These are phyloP conservation scores for Rosellinia necatrix DNA, from an alignment of 2,329 filamentous ascomycete species.

Conservation along the genomic window DNA sequence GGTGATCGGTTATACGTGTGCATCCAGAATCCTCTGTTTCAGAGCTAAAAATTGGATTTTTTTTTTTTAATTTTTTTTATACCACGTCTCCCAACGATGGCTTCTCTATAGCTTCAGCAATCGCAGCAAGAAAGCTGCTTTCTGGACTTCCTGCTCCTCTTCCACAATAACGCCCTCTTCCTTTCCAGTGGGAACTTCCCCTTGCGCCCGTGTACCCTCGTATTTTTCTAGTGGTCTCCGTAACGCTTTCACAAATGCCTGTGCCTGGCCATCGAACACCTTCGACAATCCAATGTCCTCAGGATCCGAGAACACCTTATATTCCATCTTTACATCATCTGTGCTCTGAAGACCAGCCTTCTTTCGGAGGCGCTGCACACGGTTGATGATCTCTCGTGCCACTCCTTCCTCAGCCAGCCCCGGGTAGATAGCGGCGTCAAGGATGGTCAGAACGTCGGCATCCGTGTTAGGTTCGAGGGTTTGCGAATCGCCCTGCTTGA, in stretches of 20 bases:
- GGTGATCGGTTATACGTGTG: background rate
- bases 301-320: conserved; percentile 78
- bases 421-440: conserved; percentile 82
- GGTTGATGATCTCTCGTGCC: conserved; percentile 89
- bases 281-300: conserved; percentile 73
- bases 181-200: conserved; percentile 54
- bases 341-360: conserved; percentile 89
- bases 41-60: too few species aligned
- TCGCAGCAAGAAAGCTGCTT: conserved; percentile 77
- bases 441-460: conserved; percentile 85
- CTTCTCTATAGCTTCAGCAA: conserved; percentile 69
- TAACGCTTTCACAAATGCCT: conserved; percentile 75
- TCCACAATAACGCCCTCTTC: conserved; percentile 70
- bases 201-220: conserved; percentile 62
- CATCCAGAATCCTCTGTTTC: conserved; percentile 3
- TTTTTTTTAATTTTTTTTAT: too few species aligned
- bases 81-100: background rate
- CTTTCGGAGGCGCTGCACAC: conserved; percentile 91
- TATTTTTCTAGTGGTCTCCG: conserved; percentile 77
- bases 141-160: conserved; percentile 85
- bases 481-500: conserved; percentile 75
- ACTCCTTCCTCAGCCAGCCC: conserved; percentile 88
- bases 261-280: conserved; percentile 70
- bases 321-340: conserved; percentile 96
- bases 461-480: conserved; percentile 87